Conservation (phyloP, 371 early-diverging fungal species). For the Haplosporangium sp. region DNA sequence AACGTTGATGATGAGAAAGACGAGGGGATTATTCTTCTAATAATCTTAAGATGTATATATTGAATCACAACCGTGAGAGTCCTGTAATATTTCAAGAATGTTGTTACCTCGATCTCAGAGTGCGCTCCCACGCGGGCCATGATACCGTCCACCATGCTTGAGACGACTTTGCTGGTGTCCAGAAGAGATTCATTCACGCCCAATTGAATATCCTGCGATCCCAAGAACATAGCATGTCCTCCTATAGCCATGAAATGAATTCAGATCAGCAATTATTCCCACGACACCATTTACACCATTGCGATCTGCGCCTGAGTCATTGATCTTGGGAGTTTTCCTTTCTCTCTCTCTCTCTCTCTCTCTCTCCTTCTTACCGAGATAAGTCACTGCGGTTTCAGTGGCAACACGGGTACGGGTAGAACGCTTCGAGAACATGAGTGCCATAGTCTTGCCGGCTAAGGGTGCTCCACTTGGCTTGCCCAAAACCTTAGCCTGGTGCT, state of each 20-base stretch:
- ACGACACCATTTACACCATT: too few species aligned
- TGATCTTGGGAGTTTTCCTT: too few species aligned
- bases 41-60: too few species aligned
- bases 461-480: slow-evolving; percentile 66
- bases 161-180: slow-evolving; percentile 91
- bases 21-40: not conserved
- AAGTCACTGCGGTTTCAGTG: slow-evolving; percentile 90
- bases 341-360: too few species aligned
- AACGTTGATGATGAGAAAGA: not conserved
- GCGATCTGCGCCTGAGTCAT: too few species aligned
- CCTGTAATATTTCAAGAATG: too few species aligned
- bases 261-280: too few species aligned
- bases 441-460: slow-evolving; percentile 81
- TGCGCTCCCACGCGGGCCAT: slow-evolving; percentile 94
- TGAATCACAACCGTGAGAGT: too few species aligned
- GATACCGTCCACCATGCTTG: slow-evolving; percentile 94
- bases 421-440: slow-evolving; percentile 91
- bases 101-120: slow-evolving; percentile 81
- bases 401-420: slow-evolving; percentile 97
- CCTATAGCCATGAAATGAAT: slow-evolving; percentile 63
- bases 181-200: slow-evolving; percentile 92
- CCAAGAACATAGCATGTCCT: slow-evolving; percentile 94
- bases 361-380: slow-evolving; percentile 68
- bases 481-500: slow-evolving; percentile 62
- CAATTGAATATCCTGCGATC: slow-evolving; percentile 93